Evolutionary conservation across 306 rosid genomes (phyloP), one percentile per base, ranked within the genome.

Genomic region (Aeschynomene evenia): DNA sequence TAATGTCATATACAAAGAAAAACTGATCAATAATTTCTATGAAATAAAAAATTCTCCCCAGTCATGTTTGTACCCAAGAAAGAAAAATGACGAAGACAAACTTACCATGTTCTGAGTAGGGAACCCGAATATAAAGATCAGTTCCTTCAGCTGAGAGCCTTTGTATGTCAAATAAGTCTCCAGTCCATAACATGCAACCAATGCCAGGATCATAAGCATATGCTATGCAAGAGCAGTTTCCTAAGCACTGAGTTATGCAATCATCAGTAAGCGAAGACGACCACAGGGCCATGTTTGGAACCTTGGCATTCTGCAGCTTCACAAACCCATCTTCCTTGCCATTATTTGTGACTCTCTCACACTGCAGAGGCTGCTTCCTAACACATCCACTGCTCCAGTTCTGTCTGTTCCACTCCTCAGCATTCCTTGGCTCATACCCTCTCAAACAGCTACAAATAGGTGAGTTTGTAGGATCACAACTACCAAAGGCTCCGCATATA

Each of bases 361-460:
- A 83, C 31, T 64, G 23, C 57, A 86, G 34, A 0, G 57, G 31
- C 12, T 45, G 59, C 28, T 5, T 45, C 20, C 63, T 73, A 21
- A 62, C 36, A 21, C 72, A 51, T 3, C 62, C 72, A 22, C 21
- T 40, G 0, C 51, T 61, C 80, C 79, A 82, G 7, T 51, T 54
- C 1, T 66, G 51, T 0, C 0, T 33, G 0, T 57, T 43, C 85
- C 87, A 82, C 0, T 56, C 79, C 9, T 42, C 26, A 3, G 1
- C 12, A 3, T 71, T 63, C n/a, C 39, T 80, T 2, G 83, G 78
- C 11, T 14, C 45, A 46, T 76, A 85, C 49, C 86, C 86, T 8
- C 14, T 45, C 23, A 77, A 56, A 57, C 85, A 85, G 7, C 34
- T 52, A 31, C 87, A 85, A 14, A 40, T 2, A 0, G 85, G 72